Evolutionary conservation across 805 yeast species (phyloP), one percentile per base, ranked within the genome.

Genomic region (baker's yeast (Saccharomyces cerevisiae)): DNA sequence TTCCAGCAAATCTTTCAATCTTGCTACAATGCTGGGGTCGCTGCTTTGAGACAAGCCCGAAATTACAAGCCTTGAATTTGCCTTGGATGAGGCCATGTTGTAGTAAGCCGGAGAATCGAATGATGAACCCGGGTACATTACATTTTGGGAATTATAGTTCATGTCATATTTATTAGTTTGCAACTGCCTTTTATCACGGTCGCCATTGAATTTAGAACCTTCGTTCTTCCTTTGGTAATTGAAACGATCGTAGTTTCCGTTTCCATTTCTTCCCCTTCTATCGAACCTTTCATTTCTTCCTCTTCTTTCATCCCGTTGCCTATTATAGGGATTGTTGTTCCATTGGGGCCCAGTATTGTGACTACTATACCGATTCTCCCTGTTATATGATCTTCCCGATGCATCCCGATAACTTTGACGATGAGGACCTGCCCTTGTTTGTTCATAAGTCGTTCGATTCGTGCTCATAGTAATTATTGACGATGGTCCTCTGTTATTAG

Each of bases 1-100:
- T 24, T 53, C 53, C 29, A 60, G 32, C 22, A 49, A 52, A 4
- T 47, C 22, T 32, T 53, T 32, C 41, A 59, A 28, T 11, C 17
- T 27, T 13, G 26, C 46, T 13, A 30, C 50, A 2, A 52, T 27
- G 4, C 11, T 27, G 5, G 31, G 24, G 10, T 41, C 14, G 27
- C 41, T 43, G 5, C 49, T 30, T 11, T n/a, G 27, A 10, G 29
- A 10, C 3, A 47, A n/a, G 6, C 46, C 49, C n/a, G 46, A 27
- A 5, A 55, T 24, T 3, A 53, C 36, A 10, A 57, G 22, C 27
- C 27, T 57, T 43, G 50, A 46, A 24, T 57, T 55, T 41, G 56
- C 4, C 28, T 32, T 51, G 14, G 58, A 51, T 14, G 43, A n/a
- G 9, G 57, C 53, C n/a, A 56, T 28, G 22, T 57, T 57, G n/a